phyloP scores from a whole-genome alignment of 768 basidiomycete species.

The Artomyces pyxidatus region DNA sequence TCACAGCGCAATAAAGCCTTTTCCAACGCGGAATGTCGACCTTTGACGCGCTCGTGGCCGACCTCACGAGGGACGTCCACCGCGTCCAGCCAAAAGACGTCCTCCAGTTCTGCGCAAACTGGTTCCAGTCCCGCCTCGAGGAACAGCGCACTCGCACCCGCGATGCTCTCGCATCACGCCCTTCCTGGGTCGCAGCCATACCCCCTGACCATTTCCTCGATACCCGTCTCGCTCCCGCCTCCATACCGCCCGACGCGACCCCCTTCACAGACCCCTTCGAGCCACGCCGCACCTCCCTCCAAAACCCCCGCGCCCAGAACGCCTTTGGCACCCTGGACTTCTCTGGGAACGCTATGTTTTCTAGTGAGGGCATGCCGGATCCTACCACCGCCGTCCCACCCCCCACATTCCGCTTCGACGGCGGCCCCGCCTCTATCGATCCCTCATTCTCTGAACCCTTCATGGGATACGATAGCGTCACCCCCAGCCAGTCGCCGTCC shows the following conservation, averaged over 20 bases:
- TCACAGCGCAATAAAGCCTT: not conserved
- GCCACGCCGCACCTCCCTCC: conserved; percentile 46
- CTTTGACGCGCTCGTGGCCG: conserved; percentile 73
- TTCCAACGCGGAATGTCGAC: conserved; percentile 43
- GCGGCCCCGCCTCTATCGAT: conserved; percentile 51
- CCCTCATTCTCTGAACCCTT: conserved; percentile 37
- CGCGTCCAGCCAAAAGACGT: conserved; percentile 85
- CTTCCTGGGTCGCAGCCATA: conserved; percentile 41
- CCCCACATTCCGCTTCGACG: conserved; percentile 50
- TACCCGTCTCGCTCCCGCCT: conserved; percentile 26
- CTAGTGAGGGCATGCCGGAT: conserved; percentile 31
- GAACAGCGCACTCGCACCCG: conserved; percentile 74
- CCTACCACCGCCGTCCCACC: conserved; percentile 19
- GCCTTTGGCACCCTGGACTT: conserved; percentile 78
- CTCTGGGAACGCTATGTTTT: conserved; percentile 70
- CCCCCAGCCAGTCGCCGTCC: conserved; percentile 24
- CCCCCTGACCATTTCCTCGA: conserved; percentile 57
- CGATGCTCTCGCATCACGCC: conserved; percentile 50
- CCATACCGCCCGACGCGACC: conserved; percentile 37
- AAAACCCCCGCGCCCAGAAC: conserved; percentile 47
- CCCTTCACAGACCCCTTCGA: conserved; percentile 46
- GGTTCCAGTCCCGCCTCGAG: conserved; percentile 86
- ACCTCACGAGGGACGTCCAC: conserved; percentile 79
- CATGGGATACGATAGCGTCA: conserved; percentile 25
- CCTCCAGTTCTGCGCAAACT: conserved; percentile 88